phyloP scores from a whole-genome alignment of 2,329 filamentous ascomycete genomes.

The Aspergillus versicolor region DNA sequence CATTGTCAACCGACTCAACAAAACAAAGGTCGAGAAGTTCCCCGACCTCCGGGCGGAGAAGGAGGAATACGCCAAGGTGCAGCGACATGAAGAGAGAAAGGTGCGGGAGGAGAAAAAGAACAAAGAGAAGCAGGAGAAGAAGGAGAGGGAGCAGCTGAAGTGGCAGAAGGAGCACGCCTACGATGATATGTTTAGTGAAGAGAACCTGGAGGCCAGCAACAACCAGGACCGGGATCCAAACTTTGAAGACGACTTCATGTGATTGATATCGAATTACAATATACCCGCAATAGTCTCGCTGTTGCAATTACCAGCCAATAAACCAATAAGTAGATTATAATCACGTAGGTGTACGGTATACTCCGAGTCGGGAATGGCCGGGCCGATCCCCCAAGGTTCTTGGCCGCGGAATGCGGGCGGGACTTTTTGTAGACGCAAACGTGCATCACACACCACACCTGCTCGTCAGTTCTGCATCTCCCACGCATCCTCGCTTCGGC shows the following conservation, averaged over 20 bases:
- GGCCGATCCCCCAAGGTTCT: neutral
- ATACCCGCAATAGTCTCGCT: neutral
- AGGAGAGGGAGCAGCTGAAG: conserved; percentile 84
- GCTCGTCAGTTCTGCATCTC: neutral
- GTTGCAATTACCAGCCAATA: neutral
- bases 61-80: conserved; percentile 70
- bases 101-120: conserved; percentile 39
- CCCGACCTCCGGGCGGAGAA: conserved; percentile 81
- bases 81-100: conserved; percentile 65
- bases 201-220: conserved; percentile 72
- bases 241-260: conserved; percentile 92
- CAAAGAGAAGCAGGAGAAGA: conserved; percentile 47
- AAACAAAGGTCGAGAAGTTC: conserved; percentile 86
- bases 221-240: conserved; percentile 80
- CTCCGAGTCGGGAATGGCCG: neutral
- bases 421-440: neutral
- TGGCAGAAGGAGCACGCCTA: conserved; percentile 98
- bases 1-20: conserved; percentile 96
- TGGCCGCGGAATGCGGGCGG: conserved; percentile 5
- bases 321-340: no score
- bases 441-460: neutral
- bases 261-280: conserved; percentile 24
- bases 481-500: neutral
- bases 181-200: conserved; percentile 84
- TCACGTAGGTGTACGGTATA: neutral